These are phyloP conservation scores for Sclerotinia trifoliorum DNA, from an alignment of 2,329 filamentous ascomycete genomes.

Conservation along the genomic window DNA sequence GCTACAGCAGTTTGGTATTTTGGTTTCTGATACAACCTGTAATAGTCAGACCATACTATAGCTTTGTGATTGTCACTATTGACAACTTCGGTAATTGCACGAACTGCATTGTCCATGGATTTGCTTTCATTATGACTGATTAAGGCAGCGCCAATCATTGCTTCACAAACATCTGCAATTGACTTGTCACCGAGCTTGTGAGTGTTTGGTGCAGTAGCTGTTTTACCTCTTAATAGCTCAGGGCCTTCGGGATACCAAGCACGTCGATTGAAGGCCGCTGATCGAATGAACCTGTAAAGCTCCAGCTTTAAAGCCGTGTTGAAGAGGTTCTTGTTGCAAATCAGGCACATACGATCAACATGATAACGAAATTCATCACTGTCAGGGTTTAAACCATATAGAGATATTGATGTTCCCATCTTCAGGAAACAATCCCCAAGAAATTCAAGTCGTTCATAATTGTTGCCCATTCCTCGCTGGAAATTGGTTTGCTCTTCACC, in stretches of 20 bases:
- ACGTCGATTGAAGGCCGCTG: constrained; percentile 72
- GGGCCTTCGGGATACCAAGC: constrained; percentile 85
- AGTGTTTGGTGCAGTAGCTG: constrained; percentile 50
- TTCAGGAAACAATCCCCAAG: constrained; percentile 93
- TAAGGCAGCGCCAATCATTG: constrained; percentile 83
- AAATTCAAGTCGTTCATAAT: constrained; percentile 93
- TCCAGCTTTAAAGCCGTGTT: constrained; percentile 68
- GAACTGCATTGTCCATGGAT: constrained; percentile 57
- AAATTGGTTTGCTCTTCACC: constrained; percentile 67
- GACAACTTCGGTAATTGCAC: constrained; percentile 68
- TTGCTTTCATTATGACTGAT: constrained; percentile 46
- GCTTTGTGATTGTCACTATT: constrained; percentile 68
- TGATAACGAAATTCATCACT: constrained; percentile 85
- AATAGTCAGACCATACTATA: constrained; percentile 71
- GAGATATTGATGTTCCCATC: constrained; percentile 87
- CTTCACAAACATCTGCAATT: constrained; percentile 92
- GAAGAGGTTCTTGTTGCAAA: constrained; percentile 90
- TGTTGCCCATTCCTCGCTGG: constrained; percentile 83
- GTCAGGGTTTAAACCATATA: constrained; percentile 74
- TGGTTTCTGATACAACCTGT: constrained; percentile 64
- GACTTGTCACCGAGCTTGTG: constrained; percentile 83
- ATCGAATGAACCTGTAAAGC: constrained; percentile 75
- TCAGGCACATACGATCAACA: constrained; percentile 82
- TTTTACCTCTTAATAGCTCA: constrained; percentile 70
- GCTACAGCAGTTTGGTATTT: constrained; percentile 63